Evolutionary conservation across 192 early-diverging fungal species (phyloP).

Genomic region (Backusella westeae): DNA sequence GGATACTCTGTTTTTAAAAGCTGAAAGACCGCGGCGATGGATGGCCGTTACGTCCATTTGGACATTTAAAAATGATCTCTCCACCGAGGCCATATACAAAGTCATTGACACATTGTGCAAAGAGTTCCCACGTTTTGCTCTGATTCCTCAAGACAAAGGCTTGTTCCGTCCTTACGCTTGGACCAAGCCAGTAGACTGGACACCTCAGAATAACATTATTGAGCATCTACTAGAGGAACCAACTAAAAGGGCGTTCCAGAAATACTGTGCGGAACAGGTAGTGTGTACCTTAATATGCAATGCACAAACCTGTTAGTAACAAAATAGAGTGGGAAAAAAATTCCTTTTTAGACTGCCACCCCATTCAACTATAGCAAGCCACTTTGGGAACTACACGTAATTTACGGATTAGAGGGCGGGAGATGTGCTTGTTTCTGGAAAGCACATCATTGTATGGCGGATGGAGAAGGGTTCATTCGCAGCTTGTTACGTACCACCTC

Average conservation of each 20-base stretch:
- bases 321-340: neutral
- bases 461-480: conserved; percentile 29
- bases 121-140: conserved; percentile 19
- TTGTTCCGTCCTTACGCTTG: conserved; percentile 4
- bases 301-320: neutral
- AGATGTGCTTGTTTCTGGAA: conserved; percentile 33
- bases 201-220: neutral
- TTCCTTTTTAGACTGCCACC: conserved; percentile 12
- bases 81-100: neutral
- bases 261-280: conserved; percentile 15
- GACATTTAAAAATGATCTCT: conserved; percentile 19
- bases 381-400: conserved; percentile 26
- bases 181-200: neutral
- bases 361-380: conserved; percentile 26
- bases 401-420: conserved; percentile 25
- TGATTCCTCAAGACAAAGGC: neutral
- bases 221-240: conserved; percentile 19
- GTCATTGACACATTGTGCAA: conserved; percentile 10
- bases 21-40: conserved; percentile 22
- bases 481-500: conserved; percentile 19
- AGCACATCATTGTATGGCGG: conserved; percentile 35
- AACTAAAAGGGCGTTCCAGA: conserved; percentile 9
- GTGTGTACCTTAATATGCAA: conserved; percentile 8
- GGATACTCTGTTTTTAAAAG: conserved; percentile 30
- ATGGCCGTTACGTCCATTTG: conserved; percentile 31